A percentile compares a stretch with the other conserved stretches of the same genome.
These are phyloP conservation scores for Juglanconis sp. DNA, from an alignment of 2,329 filamentous ascomycete species.

Conservation along the genomic window DNA sequence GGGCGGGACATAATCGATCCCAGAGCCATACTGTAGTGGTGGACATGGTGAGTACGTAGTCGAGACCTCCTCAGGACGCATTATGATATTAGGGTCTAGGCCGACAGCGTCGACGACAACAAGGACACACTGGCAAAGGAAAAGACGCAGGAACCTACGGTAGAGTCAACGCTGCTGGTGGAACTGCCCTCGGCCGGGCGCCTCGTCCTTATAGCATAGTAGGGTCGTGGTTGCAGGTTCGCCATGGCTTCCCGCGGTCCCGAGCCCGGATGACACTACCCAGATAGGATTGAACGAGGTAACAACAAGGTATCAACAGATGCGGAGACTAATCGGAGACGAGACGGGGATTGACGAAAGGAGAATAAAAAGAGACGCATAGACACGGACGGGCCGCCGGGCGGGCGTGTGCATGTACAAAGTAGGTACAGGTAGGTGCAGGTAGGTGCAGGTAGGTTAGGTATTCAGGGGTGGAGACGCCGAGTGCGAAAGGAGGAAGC, in stretches of 20 bases:
- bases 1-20: constrained; percentile 36
- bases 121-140: neutral
- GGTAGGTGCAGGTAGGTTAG: neutral
- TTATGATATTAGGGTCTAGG: neutral
- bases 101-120: neutral
- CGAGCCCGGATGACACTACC: constrained; percentile 5
- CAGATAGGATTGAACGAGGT: constrained; percentile 13
- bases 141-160: constrained; percentile 37
- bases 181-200: constrained; percentile 43
- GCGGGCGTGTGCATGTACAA: neutral
- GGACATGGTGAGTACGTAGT: constrained; percentile 26
- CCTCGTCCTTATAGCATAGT: constrained; percentile 52
- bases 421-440: neutral
- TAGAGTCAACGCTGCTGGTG: constrained; percentile 45
- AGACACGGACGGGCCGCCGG: neutral
- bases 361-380: constrained; percentile 1
- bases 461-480: neutral
- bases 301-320: constrained; percentile 10
- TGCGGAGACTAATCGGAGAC: constrained; percentile 11
- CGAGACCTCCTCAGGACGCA: constrained; percentile 9
- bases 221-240: constrained; percentile 39
- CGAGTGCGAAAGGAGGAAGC: neutral
- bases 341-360: neutral
- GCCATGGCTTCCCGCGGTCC: constrained; percentile 30
- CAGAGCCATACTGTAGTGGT: constrained; percentile 43